Evolutionary conservation across 345 rosid genomes (phyloP).

Genomic region (Boechera stricta): DNA sequence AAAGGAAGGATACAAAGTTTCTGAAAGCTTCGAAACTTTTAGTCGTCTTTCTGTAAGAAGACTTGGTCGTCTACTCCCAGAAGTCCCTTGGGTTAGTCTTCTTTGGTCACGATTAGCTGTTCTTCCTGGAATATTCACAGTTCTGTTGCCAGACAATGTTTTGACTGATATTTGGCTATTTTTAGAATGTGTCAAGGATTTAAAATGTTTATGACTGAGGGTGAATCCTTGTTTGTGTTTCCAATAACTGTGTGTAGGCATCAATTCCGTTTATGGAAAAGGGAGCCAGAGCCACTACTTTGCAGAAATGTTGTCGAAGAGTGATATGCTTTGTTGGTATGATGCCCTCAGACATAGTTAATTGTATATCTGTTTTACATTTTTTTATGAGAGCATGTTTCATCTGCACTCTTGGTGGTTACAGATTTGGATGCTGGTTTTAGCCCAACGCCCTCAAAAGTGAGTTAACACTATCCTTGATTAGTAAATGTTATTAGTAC

Average conservation of each 20-base stretch:
- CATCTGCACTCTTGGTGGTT: constrained; percentile 17
- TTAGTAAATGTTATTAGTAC: background rate
- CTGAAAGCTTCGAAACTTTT: constrained; percentile 54
- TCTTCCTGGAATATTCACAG: background rate
- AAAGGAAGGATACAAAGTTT: constrained; percentile 46
- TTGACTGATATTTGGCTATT: background rate
- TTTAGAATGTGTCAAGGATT: background rate
- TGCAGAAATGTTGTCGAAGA: constrained; percentile 65
- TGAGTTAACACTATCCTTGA: constrained; percentile 25
- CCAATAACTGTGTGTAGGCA: constrained; percentile 41
- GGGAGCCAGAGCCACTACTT: constrained; percentile 59
- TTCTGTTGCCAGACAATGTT: background rate
- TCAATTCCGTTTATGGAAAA: constrained; percentile 73
- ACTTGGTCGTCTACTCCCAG: constrained; percentile 84
- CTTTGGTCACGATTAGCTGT: background rate
- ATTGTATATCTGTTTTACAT: background rate
- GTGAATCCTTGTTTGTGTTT: background rate
- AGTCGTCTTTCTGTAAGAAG: constrained; percentile 65
- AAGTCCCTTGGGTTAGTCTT: constrained; percentile 73
- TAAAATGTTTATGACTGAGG: background rate
- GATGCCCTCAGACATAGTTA: background rate
- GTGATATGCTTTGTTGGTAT: constrained; percentile 77
- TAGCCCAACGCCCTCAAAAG: constrained; percentile 73
- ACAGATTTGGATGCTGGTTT: constrained; percentile 90
- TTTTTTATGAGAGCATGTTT: background rate